A percentile compares a stretch with the other conserved stretches of the same genome.
Conservation (phyloP, 352 stramenopile species). For the Pythium periplocum region DNA sequence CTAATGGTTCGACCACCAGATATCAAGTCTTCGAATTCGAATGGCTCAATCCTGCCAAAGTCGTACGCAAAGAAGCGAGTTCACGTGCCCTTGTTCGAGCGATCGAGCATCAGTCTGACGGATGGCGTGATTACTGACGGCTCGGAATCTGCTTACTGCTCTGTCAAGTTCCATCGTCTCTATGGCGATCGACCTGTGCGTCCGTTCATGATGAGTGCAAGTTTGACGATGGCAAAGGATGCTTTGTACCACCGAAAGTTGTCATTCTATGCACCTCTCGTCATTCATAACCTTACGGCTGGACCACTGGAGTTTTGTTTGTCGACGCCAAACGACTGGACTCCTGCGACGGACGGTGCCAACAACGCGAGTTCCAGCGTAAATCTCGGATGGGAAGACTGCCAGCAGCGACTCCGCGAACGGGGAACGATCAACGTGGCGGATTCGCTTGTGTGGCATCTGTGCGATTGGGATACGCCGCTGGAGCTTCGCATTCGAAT, state of each 20-base stretch:
- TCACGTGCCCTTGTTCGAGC: conserved; percentile 64
- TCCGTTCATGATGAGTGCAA: conserved; percentile 76
- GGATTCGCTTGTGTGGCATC: conserved; percentile 78
- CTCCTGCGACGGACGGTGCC: conserved; percentile 34
- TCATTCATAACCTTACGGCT: conserved; percentile 78
- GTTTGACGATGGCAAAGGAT: conserved; percentile 42
- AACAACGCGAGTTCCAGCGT: conserved; percentile 27
- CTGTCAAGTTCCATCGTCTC: conserved; percentile 77
- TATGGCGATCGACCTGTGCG: conserved; percentile 71
- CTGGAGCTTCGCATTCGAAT: conserved; percentile 75
- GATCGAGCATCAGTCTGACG: conserved; percentile 7
- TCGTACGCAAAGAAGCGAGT: conserved; percentile 75
- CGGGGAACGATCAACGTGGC: conserved; percentile 72
- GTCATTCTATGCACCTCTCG: conserved; percentile 69
- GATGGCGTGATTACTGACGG: conserved; percentile 5
- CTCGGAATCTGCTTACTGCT: conserved; percentile 19
- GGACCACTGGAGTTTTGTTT: conserved; percentile 69
- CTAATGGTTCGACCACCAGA: conserved; percentile 68
- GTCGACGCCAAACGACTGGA: conserved; percentile 68
- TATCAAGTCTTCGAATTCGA: conserved; percentile 31
- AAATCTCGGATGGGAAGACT: conserved; percentile 67
- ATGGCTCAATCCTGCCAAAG: conserved; percentile 31
- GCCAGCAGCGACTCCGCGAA: conserved; percentile 70
- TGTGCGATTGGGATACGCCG: conserved; percentile 72
- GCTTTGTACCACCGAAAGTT: conserved; percentile 70